phyloP scores from a whole-genome alignment of 495 filamentous ascomycete species.

The Tuber magnatum region DNA sequence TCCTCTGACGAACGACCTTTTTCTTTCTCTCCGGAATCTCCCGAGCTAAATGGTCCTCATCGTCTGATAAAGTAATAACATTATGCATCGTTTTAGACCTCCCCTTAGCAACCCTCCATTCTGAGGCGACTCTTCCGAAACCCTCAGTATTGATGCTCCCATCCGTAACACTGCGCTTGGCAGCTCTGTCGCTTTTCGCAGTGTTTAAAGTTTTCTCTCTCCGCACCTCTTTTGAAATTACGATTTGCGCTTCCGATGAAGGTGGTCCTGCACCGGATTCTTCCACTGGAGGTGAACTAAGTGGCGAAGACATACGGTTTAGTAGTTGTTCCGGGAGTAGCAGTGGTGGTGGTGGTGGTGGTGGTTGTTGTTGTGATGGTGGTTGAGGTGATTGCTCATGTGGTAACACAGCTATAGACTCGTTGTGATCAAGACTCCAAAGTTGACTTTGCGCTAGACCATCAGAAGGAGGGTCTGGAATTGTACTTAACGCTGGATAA shows the following conservation, averaged over 20 bases:
- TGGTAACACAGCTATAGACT: not conserved
- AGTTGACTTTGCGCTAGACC: not conserved
- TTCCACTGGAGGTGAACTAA: not conserved
- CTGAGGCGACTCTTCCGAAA: slow-evolving; percentile 25
- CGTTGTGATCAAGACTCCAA: not conserved
- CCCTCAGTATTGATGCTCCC: slow-evolving; percentile 2
- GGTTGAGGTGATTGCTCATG: slow-evolving; percentile 13
- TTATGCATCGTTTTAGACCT: slow-evolving; percentile 25
- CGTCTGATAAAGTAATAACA: slow-evolving; percentile 10
- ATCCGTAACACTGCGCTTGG: slow-evolving; percentile 1
- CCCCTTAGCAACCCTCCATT: slow-evolving; percentile 33
- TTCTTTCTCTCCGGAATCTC: slow-evolving; percentile 5
- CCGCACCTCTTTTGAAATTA: slow-evolving; percentile 13
- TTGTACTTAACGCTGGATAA: slow-evolving; percentile 20
- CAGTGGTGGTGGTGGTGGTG: not conserved
- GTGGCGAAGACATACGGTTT: not conserved
- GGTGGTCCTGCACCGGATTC: not conserved
- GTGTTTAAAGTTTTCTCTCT: slow-evolving; percentile 7
- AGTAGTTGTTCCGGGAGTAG: not conserved
- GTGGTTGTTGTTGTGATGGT: slow-evolving; percentile 1
- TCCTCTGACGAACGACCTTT: not conserved
- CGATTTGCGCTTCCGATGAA: slow-evolving; percentile 1
- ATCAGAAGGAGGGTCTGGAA: slow-evolving; percentile 26
- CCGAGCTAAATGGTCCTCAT: slow-evolving; percentile 17
- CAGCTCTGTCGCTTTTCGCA: not conserved